These are phyloP conservation scores for Solanum bulbocastanum DNA, from an alignment of 257 asterid species.

Conservation along the genomic window DNA sequence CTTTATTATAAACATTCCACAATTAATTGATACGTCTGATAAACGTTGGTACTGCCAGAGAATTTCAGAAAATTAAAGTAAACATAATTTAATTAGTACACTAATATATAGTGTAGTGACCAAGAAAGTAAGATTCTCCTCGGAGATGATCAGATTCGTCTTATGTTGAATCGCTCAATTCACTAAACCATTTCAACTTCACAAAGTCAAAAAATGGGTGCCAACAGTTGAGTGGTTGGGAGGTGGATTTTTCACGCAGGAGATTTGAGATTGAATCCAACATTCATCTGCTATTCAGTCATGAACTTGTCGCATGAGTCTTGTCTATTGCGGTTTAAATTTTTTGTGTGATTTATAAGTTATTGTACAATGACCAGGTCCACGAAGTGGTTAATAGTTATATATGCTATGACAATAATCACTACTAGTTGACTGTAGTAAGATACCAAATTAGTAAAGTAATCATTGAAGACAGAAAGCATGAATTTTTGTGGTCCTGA, in stretches of 20 bases:
- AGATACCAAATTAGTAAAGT: not conserved
- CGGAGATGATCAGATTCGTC: not conserved
- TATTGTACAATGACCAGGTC: too few relatives aligned
- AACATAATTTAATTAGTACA: not conserved
- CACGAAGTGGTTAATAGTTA: not conserved
- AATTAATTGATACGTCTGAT: not conserved
- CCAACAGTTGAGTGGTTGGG: not conserved
- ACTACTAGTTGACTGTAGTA: not conserved
- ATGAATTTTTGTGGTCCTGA: not conserved
- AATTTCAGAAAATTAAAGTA: not conserved
- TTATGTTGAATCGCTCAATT: not conserved
- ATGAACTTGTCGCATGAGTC: not conserved
- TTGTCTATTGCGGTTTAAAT: too few relatives aligned
- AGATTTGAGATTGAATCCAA: not conserved
- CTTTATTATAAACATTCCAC: not conserved
- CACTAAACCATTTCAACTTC: not conserved
- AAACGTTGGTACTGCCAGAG: not conserved
- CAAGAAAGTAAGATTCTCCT: conserved; percentile 1
- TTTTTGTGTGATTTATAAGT: too few relatives aligned
- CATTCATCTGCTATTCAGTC: too few relatives aligned
- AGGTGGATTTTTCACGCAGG: not conserved
- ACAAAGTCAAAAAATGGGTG: not conserved
- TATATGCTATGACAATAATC: not conserved
- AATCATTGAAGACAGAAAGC: not conserved
- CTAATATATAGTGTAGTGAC: not conserved